Base-by-base conservation (phyloP, 2,329 filamentous ascomycete species). In the Talaromyces sp. region DNA sequence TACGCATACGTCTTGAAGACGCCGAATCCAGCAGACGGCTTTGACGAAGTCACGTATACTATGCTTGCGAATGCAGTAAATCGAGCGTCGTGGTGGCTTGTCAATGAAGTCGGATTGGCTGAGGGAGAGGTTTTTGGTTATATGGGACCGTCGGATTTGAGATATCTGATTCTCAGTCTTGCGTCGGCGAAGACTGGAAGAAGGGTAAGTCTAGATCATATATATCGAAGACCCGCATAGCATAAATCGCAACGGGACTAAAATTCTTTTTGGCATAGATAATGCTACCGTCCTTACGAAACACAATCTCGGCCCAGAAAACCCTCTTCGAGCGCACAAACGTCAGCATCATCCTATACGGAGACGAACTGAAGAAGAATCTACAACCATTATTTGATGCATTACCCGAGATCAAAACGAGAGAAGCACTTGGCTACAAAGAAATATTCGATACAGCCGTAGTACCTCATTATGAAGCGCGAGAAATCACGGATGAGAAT, bases 161-260 rank as follows among this genome's bases (percentile, higher is more conserved):
- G 63, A 49, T 67, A 67, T 65, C 31, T 67, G 31, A 45, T 61
- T 11, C 60, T 65, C 10, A 45, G 11, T 19, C 31, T 63, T 27
- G 66, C 66, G n/a, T 59, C 63, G 19, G n/a, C 64, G 19, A 67
- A 67, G 56, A 67, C 66, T 43, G 63, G 66, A n/a, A 62, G 63
- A 38, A 67, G 45, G 54, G 66, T 65, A 22, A 1, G 66, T n/a
- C 13, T 5, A 34, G 49, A 13, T 34, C 22, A 54, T 56, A 7
- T 27, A 17, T 47, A 27, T 36, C 1, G 15, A n/a, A 29, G 19
- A 3, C 11, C 3, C 4, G 7, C 15, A 8, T 25, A 5, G 10
- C 15, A 17, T 22, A 5, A 36, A 17, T 13, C 4, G 19, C 15
- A 1, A 19, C 8, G 3, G 36, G 2, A 40, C 38, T 65, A 15